Base-by-base conservation (phyloP, 352 stramenopile species). In the Phytopythium sindhum region DNA sequence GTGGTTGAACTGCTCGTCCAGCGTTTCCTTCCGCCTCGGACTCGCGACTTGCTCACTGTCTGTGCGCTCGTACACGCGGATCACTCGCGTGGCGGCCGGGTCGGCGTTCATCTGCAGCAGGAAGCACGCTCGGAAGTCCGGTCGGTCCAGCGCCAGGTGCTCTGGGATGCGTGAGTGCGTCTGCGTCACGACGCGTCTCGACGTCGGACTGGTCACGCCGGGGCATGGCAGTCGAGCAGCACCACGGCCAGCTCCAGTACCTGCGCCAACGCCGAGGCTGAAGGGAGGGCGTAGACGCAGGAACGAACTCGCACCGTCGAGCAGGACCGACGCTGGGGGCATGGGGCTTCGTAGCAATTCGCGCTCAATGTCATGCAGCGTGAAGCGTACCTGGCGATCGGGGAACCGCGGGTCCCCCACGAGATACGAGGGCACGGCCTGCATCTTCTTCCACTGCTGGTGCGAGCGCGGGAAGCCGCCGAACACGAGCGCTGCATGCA, bases 341-440 rank as follows among this genome's bases (percentile, higher is more conserved):
- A 86, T 86, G 39, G 82, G 65, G 14, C 72, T 75, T 14, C 84
- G 79, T 2, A 97, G 75, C 23, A 98, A 78, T 19, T 78, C 79
- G 65, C 94, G 80, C 66, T 98, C 90, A n/a, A 98, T 86, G 57
- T 92, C 84, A 1, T 77, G 72, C 1, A 98, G 66, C 10, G 88
- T 96, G 29, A 89, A 67, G 1, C 72, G 70, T 31, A 86, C 56
- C 6, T 67, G 61, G 10, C 47, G 45, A 0, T 70, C 45, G 1
- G 58, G 45, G 23, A 23, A 57, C 8, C 29, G 21, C 9, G 56
- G 64, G 23, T 60, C 54, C 24, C 71, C 73, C 8, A 91, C 64
- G 24, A 77, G 50, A 21, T 88, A 89, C 42, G 66, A 87, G 2
- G 78, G 74, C 7, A 86, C 60, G 1, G 56, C 78, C 61, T 89